phyloP scores from a whole-genome alignment of 2,329 filamentous ascomycete genomes.

The Fulvia fulva region DNA sequence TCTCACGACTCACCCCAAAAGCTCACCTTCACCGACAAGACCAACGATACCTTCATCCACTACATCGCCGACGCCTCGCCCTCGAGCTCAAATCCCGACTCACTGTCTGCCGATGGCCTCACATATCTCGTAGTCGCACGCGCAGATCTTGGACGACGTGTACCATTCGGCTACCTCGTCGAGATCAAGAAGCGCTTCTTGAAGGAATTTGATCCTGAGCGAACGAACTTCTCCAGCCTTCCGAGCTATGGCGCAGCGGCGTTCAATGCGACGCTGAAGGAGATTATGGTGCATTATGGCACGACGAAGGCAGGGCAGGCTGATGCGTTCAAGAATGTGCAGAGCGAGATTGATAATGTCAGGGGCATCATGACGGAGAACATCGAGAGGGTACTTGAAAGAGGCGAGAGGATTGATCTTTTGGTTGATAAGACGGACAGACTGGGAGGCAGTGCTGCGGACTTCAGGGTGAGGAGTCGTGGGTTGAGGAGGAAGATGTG shows the following conservation, averaged over 20 bases:
- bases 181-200: conserved; percentile 90
- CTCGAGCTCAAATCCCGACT: conserved; percentile 26
- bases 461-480: conserved; percentile 83
- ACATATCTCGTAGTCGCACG: conserved; percentile 90
- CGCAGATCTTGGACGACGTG: conserved; percentile 73
- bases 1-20: conserved; percentile 75
- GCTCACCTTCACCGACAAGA: conserved; percentile 80
- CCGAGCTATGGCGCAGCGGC: conserved; percentile 85
- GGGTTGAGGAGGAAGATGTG: conserved; percentile 92
- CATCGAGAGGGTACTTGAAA: conserved; percentile 82
- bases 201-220: conserved; percentile 59
- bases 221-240: conserved; percentile 69
- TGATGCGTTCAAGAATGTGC: conserved; percentile 79
- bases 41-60: conserved; percentile 85
- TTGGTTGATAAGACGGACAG: conserved; percentile 96
- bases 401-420: conserved; percentile 88
- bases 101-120: conserved; percentile 61
- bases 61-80: conserved; percentile 73
- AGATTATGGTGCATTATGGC: conserved; percentile 78
- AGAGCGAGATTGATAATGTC: conserved; percentile 88
- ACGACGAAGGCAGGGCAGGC: conserved; percentile 69
- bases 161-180: conserved; percentile 88
- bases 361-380: conserved; percentile 91
- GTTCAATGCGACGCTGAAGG: conserved; percentile 77
- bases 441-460: conserved; percentile 78